Percentiles rank a stretch among this genome's conserved stretches.
phyloP scores from a whole-genome alignment of 176 grass and related monocot species.

The Juncus inflexus region DNA sequence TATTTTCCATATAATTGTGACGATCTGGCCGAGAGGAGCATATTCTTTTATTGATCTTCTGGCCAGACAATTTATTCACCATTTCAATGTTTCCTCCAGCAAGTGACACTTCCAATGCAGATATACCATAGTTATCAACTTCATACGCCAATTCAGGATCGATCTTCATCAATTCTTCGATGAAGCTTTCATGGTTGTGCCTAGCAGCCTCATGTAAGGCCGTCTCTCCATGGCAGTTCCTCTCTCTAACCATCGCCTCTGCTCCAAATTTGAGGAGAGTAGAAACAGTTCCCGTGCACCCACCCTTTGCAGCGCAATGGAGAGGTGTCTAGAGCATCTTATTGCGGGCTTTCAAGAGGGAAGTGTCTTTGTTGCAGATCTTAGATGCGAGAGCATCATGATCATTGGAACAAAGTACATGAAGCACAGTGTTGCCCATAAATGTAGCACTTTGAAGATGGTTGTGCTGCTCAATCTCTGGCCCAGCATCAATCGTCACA shows the following conservation, averaged over 20 bases:
- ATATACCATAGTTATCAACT: neutral
- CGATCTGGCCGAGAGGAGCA: no score
- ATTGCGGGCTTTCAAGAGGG: neutral
- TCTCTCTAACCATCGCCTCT: neutral
- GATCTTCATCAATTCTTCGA: neutral
- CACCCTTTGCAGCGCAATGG: neutral
- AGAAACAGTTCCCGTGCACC: neutral
- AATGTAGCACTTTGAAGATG: constrained; percentile 1
- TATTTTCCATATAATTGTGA: no score
- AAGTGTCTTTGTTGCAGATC: neutral
- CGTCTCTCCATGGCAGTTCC: no score
- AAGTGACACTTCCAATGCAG: no score
- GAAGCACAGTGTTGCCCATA: neutral
- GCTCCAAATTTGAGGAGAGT: neutral
- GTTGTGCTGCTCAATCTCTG: no score
- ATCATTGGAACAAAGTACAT: neutral
- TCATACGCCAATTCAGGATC: neutral
- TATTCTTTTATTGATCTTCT: no score
- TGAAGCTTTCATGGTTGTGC: neutral
- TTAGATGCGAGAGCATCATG: neutral
- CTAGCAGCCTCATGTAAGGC: no score
- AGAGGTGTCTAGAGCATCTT: constrained; percentile 4
- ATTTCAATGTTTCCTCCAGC: no score
- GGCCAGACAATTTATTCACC: no score
- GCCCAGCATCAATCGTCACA: no score